Evolutionary conservation across 768 basidiomycete species (phyloP), one percentile per base, ranked within the genome.

Genomic region (Cyathus striatus): DNA sequence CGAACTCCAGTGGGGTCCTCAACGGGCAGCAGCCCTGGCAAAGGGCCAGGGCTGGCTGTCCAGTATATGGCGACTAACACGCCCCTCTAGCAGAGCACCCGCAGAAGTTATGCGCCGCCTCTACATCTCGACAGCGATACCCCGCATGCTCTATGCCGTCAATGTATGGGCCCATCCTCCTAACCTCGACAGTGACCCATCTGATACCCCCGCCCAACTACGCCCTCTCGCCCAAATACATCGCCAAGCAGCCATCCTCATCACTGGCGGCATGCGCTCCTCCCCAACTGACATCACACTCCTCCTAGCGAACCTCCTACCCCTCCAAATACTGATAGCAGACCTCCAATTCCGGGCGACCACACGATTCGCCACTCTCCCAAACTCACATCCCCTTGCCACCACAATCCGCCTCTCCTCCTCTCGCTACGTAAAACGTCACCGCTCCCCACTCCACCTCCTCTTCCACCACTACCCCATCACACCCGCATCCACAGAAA

Each of bases 91-190:
- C 2, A 63, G 66, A 0, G 45, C 60, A 1, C 6, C 45, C 1
- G 18, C 44, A 14, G 33, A 32, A 1, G 25, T 51, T 20, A 44
- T 57, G 13, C 34, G 56, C 12, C 40, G 46, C n/a, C 43, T 64
- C n/a, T 69, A 64, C 42, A 34, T 56, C 1, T 32, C 54, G 1
- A 48, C 58, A 0, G 54, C 51, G 0, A 38, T 61, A 3, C 62
- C 63, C 0, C 56, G 53, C 20, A 62, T 66, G 48, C 49, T 62
- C 17, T 68, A 67, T 39, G 59, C 54, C 12, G 53, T 49, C 1
- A 56, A 63, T 14, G 43, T 32, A 50, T 16, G 43, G 47, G 25
- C 32, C 23, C 9, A 18, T 23, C 17, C 17, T n/a, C 14, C 2
- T 7, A 2, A 7, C 36, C n/a, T 14, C 3, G 4, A 18, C 13